These are phyloP conservation scores for Aspergillaceae sp. DNA, from an alignment of 2,329 filamentous ascomycete species.

Conservation along the genomic window DNA sequence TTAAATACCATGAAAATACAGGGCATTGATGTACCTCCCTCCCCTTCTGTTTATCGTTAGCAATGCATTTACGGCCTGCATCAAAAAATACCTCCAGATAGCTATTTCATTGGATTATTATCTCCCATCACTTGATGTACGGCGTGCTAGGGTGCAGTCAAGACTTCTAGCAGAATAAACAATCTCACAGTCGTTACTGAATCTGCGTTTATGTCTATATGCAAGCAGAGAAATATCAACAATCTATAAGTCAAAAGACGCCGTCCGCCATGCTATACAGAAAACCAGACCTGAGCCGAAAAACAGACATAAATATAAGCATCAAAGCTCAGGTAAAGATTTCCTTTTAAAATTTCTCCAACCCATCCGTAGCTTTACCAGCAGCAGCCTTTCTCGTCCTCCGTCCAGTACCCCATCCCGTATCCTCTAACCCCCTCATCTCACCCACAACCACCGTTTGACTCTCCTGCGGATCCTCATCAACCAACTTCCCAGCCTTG, in stretches of 20 bases:
- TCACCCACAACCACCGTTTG: constrained; percentile 18
- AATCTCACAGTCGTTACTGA: neutral
- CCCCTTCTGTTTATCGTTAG: neutral
- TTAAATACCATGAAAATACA: neutral
- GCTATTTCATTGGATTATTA: neutral
- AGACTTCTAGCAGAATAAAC: no score
- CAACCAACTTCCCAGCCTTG: constrained; percentile 33
- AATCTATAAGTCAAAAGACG: neutral
- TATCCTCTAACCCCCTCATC: constrained; percentile 25
- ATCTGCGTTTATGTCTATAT: neutral
- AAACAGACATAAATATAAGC: neutral
- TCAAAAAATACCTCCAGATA: neutral
- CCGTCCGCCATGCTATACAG: constrained; percentile 2
- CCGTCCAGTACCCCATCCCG: constrained; percentile 27
- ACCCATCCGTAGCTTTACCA: constrained; percentile 12
- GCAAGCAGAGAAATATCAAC: neutral
- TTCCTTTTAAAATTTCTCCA: neutral
- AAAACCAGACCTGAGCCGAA: neutral
- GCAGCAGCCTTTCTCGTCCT: constrained; percentile 24
- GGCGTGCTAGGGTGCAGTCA: no score
- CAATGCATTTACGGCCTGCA: neutral
- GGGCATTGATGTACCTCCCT: neutral
- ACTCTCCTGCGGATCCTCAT: constrained; percentile 17
- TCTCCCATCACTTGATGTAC: no score
- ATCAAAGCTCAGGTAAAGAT: constrained; percentile 1